These are phyloP conservation scores for Capniomyces stellatus DNA, from an alignment of 371 early-diverging fungal species.

Conservation along the genomic window DNA sequence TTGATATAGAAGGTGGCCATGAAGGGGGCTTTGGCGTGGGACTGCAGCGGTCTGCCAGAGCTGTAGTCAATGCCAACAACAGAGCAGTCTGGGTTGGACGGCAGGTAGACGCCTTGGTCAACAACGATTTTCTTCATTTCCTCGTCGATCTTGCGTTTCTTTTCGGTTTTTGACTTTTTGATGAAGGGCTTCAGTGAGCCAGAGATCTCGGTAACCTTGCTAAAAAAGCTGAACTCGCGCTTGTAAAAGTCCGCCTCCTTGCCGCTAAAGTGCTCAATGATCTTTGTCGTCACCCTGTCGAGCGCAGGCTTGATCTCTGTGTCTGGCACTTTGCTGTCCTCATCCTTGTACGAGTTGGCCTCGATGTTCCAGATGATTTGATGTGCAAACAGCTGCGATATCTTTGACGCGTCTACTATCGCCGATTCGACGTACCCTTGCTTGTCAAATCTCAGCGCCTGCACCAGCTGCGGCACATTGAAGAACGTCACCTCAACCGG, in stretches of 20 bases:
- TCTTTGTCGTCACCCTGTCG: constrained; percentile 66
- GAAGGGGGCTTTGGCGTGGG: constrained; percentile 98
- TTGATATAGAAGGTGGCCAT: constrained; percentile 95
- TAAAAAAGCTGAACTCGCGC: constrained; percentile 89
- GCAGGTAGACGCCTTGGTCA: constrained; percentile 93
- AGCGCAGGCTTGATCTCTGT: constrained; percentile 59
- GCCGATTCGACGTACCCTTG: constrained; percentile 81
- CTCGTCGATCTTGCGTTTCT: constrained; percentile 94
- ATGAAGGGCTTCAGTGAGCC: constrained; percentile 92
- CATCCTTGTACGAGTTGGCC: constrained; percentile 90
- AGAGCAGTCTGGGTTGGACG: constrained; percentile 90
- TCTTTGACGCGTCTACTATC: constrained; percentile 77
- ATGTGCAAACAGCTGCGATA: constrained; percentile 92
- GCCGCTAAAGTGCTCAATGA: constrained; percentile 60
- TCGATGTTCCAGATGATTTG: constrained; percentile 99
- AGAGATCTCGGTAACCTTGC: constrained; percentile 88
- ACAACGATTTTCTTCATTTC: constrained; percentile 88
- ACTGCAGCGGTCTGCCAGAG: constrained; percentile 92
- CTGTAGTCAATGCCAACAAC: constrained; percentile 90
- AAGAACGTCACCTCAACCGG: constrained; percentile 91
- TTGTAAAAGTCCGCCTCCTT: constrained; percentile 76
- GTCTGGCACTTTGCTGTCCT: constrained; percentile 43
- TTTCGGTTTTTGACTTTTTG: constrained; percentile 81
- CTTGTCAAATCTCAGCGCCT: constrained; percentile 79
- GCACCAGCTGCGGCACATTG: constrained; percentile 97